Evolutionary conservation across 176 grass and related monocot species (phyloP).

Genomic region (Sorghum bicolor): DNA sequence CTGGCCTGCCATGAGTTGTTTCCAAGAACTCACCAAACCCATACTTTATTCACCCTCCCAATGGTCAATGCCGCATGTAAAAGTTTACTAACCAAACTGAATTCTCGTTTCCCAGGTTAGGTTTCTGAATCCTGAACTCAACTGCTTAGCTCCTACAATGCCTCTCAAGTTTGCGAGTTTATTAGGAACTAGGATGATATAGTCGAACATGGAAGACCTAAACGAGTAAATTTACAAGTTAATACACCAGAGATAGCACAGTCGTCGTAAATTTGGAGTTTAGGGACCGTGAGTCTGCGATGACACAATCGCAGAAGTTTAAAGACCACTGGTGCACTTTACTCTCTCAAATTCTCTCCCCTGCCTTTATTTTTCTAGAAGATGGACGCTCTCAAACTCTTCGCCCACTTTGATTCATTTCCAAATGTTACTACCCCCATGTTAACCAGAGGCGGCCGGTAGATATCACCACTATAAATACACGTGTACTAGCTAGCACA

Average conservation of each 20-base stretch:
- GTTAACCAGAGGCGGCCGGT: background rate
- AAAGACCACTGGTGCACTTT: background rate
- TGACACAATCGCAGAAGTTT: background rate
- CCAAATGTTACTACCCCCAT: background rate
- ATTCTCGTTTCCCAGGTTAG: slow-evolving; percentile 20
- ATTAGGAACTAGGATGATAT: too few relatives aligned
- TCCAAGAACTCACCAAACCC: slow-evolving; percentile 26
- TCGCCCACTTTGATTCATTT: background rate
- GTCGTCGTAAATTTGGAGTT: background rate
- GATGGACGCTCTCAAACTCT: background rate
- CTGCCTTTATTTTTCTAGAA: background rate
- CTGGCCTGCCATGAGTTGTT: slow-evolving; percentile 3
- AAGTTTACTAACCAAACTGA: slow-evolving; percentile 22
- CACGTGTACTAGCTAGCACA: slow-evolving; percentile 33
- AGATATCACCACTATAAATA: slow-evolving; percentile 29
- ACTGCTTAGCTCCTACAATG: background rate
- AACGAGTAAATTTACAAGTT: background rate
- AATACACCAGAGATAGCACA: background rate
- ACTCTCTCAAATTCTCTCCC: background rate
- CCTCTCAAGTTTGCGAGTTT: too few relatives aligned
- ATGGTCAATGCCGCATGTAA: slow-evolving; percentile 14
- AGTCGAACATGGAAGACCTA: background rate
- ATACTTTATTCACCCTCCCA: background rate
- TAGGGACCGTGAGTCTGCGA: background rate
- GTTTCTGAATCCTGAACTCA: background rate